A percentile compares a stretch with the other conserved stretches of the same genome.
These are phyloP conservation scores for Arabis alpina DNA, from an alignment of 345 rosid species.

Conservation along the genomic window DNA sequence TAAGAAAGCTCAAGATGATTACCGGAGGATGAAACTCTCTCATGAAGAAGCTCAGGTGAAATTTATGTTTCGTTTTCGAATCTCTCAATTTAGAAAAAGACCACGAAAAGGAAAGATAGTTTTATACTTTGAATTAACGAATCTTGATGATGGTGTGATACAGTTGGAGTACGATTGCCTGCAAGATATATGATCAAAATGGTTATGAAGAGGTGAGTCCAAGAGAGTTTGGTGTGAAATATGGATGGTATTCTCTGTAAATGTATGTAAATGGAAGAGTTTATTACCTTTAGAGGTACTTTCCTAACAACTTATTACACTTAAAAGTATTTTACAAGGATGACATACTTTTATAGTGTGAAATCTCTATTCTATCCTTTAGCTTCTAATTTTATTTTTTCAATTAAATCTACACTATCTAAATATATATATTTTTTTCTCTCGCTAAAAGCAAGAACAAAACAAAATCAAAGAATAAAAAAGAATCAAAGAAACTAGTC, in stretches of 20 bases:
- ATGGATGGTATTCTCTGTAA: constrained; percentile 12
- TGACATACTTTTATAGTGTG: too few relatives aligned
- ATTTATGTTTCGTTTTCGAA: neutral
- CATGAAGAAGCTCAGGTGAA: constrained; percentile 71
- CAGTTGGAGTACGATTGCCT: constrained; percentile 73
- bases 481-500: too few relatives aligned
- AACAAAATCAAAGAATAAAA: too few relatives aligned
- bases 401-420: too few relatives aligned
- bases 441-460: too few relatives aligned
- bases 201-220: constrained; percentile 43
- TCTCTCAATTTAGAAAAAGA: neutral
- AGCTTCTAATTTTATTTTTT: too few relatives aligned
- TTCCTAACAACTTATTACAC: too few relatives aligned
- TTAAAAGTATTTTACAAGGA: too few relatives aligned
- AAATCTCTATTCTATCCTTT: too few relatives aligned
- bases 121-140: neutral
- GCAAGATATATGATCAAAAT: constrained; percentile 33
- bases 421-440: too few relatives aligned
- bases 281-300: too few relatives aligned
- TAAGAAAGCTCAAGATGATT: constrained; percentile 89
- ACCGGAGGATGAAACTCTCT: constrained; percentile 79
- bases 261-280: neutral
- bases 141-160: constrained; percentile 32
- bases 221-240: constrained; percentile 20
- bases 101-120: neutral